phyloP scores from a whole-genome alignment of 1,284 basidiomycete genomes.

The Fomitopsis schrenkii region DNA sequence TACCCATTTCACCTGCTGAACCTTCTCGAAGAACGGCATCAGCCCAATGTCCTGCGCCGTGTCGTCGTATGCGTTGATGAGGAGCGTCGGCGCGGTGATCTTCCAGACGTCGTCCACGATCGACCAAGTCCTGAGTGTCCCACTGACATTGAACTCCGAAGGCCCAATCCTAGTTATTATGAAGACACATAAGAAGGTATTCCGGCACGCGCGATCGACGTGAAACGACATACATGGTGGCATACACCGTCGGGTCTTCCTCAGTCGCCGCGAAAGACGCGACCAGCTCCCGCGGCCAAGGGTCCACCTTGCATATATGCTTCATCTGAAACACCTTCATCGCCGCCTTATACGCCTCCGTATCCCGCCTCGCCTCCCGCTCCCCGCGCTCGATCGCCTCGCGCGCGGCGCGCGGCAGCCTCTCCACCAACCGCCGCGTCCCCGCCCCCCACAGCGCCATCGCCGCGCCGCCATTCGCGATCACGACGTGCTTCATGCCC shows the following conservation, averaged over 20 bases:
- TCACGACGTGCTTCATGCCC: slow-evolving; percentile 29
- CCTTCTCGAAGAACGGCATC: slow-evolving; percentile 22
- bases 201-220: neutral
- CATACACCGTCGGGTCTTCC: slow-evolving; percentile 20
- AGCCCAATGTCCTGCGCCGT: slow-evolving; percentile 23
- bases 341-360: slow-evolving; percentile 24
- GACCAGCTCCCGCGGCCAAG: slow-evolving; percentile 17
- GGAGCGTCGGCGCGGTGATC: slow-evolving; percentile 26
- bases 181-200: slow-evolving; percentile 19
- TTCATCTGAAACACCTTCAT: slow-evolving; percentile 19
- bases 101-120: slow-evolving; percentile 23
- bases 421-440: slow-evolving; percentile 16
- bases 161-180: neutral
- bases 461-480: slow-evolving; percentile 25
- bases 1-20: slow-evolving; percentile 25
- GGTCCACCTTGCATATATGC: slow-evolving; percentile 23
- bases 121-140: slow-evolving; percentile 24
- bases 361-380: neutral
- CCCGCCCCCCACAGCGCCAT: slow-evolving; percentile 24
- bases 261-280: slow-evolving; percentile 13
- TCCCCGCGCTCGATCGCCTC: slow-evolving; percentile 9
- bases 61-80: slow-evolving; percentile 28
- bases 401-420: slow-evolving; percentile 19
- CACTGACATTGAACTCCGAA: slow-evolving; percentile 18
- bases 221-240: slow-evolving; percentile 12